These are phyloP conservation scores for Prunus mira DNA, from an alignment of 306 rosid species.

Conservation along the genomic window DNA sequence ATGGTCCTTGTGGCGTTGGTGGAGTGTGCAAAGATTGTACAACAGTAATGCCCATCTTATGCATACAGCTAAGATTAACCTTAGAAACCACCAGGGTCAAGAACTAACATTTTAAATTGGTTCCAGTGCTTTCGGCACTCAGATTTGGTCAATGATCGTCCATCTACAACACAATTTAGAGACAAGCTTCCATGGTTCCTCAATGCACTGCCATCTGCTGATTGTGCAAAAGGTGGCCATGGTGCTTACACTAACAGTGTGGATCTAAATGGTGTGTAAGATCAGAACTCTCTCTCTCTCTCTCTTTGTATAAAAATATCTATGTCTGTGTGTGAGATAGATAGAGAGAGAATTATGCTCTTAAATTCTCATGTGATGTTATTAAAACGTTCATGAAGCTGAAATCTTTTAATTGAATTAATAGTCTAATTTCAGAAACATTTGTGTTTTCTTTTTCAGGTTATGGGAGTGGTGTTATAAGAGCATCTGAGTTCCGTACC, in stretches of 20 bases:
- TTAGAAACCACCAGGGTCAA: constrained; percentile 6
- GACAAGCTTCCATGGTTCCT: constrained; percentile 99
- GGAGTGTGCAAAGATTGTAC: constrained; percentile 96
- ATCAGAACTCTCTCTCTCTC: constrained; percentile 7
- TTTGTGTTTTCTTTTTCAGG: constrained; percentile 52
- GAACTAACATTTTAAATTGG: constrained; percentile 38
- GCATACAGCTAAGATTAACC: constrained; percentile 4
- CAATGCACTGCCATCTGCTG: constrained; percentile 93
- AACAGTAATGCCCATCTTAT: constrained; percentile 59
- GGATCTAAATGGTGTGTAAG: constrained; percentile 70
- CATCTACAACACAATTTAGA: constrained; percentile 80
- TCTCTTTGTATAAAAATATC: neutral
- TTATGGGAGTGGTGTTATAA: constrained; percentile 66
- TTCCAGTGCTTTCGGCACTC: constrained; percentile 91
- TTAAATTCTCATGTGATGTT: neutral
- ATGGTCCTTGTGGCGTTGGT: constrained; percentile 74
- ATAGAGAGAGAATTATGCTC: no score
- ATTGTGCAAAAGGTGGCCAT: constrained; percentile 99
- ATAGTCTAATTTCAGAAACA: constrained; percentile 13
- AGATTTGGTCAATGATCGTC: constrained; percentile 87
- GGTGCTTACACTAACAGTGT: constrained; percentile 98
- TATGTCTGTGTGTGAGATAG: neutral
- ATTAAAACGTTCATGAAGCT: neutral
- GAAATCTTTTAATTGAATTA: neutral
- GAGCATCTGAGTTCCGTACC: constrained; percentile 93